Base-by-base conservation (phyloP, 2,329 filamentous ascomycete species). In the Escovopsis weberi region DNA sequence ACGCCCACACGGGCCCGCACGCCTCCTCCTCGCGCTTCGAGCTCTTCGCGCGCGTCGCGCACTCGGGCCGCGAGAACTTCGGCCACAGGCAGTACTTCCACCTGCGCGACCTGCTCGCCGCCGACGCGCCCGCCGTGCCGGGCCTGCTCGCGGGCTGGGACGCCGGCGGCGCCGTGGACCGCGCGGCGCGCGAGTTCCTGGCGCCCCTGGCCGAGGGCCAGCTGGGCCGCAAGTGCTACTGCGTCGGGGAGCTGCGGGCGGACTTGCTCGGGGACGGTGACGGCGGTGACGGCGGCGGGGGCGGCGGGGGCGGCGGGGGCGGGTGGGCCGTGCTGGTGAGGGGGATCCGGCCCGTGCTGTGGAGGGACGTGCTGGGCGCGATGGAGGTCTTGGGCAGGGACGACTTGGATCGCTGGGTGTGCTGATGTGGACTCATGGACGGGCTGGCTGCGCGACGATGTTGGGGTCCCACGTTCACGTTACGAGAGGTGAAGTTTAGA, bases 71-170 rank as follows among this genome's bases (percentile, higher is more conserved):
- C 0, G 72, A 79, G 43, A 57, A 60, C 11, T 56, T 61, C 6
- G 50, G 53, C 7, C 62, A 55, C 18, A 74, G 68, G 47, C 79
- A 85, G 52, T 64, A 74, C 43, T 82, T 84, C 47, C 67, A 74
- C n/a, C 72, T 84, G 40, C 64, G 66, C 34, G 78, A 82, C 50
- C 56, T 84, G 0, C 78, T 76, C 49, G 72, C 75, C 46, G 67
- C 75, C 18, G 65, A 64, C 10, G 69, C 70, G 5, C 78, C 77
- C 0, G 73, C 71, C 42, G 36, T 61, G 6, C 52, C 50, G n/a
- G 59, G 58, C 11, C 43, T 50, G 9, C 51, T 61, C 12, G 23
- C 47, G 19, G 47, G 48, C 26, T 59, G 55, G 55, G 51, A 57
- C 35, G 32, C 30, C 4, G 58, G 55, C 10, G 51, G 53, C 26